These are phyloP conservation scores for Candida easanensis DNA, from an alignment of 805 yeast species.

Conservation along the genomic window DNA sequence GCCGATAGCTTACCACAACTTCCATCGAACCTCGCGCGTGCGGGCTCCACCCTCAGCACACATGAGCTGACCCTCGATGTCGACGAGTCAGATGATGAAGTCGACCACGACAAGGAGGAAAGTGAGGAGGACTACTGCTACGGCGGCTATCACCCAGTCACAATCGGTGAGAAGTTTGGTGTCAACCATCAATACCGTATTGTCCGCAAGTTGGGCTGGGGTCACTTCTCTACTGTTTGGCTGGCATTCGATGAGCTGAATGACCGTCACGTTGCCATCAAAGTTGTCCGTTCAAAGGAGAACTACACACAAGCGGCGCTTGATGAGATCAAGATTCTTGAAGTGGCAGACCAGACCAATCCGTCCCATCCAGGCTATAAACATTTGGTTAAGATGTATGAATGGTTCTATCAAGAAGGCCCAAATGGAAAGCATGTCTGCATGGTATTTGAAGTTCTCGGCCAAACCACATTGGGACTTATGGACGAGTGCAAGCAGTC, in stretches of 20 bases:
- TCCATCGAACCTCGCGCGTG: not conserved
- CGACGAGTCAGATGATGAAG: constrained; percentile 6
- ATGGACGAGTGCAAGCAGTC: constrained; percentile 38
- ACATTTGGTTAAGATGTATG: constrained; percentile 51
- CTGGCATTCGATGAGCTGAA: constrained; percentile 41
- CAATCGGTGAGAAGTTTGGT: constrained; percentile 52
- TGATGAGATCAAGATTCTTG: constrained; percentile 56
- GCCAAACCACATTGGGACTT: constrained; percentile 54
- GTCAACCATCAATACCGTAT: constrained; percentile 42
- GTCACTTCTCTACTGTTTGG: constrained; percentile 75
- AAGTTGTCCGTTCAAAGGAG: constrained; percentile 53
- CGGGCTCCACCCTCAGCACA: not conserved
- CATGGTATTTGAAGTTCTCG: constrained; percentile 65
- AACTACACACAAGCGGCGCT: constrained; percentile 61
- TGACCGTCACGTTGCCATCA: constrained; percentile 55
- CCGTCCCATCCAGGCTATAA: constrained; percentile 47
- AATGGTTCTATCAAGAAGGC: constrained; percentile 54
- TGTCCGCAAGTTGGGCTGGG: constrained; percentile 65
- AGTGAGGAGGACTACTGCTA: constrained; percentile 47
- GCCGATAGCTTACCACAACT: constrained; percentile 14
- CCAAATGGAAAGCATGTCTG: constrained; percentile 65
- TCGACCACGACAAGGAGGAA: constrained; percentile 39
- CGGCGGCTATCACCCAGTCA: constrained; percentile 68
- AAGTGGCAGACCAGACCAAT: constrained; percentile 30
- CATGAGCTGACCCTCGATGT: not conserved